Evolutionary conservation across 768 basidiomycete species (phyloP).

Genomic region (Cyclocybe cylindracea): DNA sequence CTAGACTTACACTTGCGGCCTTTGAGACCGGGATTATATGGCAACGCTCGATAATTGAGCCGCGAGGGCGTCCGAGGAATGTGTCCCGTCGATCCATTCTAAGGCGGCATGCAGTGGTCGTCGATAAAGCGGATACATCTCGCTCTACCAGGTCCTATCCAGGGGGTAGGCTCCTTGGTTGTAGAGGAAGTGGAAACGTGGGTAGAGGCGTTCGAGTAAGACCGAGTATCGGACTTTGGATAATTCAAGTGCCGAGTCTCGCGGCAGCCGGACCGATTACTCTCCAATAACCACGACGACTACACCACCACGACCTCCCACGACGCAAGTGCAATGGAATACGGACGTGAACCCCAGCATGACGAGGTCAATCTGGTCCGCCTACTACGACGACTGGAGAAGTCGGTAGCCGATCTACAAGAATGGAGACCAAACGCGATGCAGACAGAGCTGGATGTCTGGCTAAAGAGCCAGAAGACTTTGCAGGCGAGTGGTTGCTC

Average conservation of each 20-base stretch:
- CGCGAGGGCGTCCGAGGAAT: constrained; percentile 16
- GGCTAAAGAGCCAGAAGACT: constrained; percentile 56
- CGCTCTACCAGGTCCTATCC: constrained; percentile 18
- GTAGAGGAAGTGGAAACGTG: constrained; percentile 21
- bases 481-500: constrained; percentile 48
- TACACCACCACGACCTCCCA: too few species aligned
- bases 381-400: constrained; percentile 63
- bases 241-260: too few species aligned
- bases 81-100: constrained; percentile 17
- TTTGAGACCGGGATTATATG: constrained; percentile 13
- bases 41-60: constrained; percentile 19
- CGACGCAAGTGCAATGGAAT: background rate
- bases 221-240: background rate
- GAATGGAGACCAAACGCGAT: constrained; percentile 30
- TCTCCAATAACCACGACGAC: too few species aligned
- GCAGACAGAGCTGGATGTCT: constrained; percentile 30
- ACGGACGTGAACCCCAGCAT: constrained; percentile 32
- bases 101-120: constrained; percentile 17
- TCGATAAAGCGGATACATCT: constrained; percentile 17
- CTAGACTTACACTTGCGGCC: constrained; percentile 11
- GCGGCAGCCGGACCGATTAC: too few species aligned
- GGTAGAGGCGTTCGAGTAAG: constrained; percentile 17
- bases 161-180: constrained; percentile 9
- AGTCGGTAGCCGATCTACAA: constrained; percentile 41
- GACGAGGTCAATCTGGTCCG: constrained; percentile 71